These are phyloP conservation scores for Coemansia javaensis DNA, from an alignment of 192 early-diverging fungal species.

Conservation along the genomic window DNA sequence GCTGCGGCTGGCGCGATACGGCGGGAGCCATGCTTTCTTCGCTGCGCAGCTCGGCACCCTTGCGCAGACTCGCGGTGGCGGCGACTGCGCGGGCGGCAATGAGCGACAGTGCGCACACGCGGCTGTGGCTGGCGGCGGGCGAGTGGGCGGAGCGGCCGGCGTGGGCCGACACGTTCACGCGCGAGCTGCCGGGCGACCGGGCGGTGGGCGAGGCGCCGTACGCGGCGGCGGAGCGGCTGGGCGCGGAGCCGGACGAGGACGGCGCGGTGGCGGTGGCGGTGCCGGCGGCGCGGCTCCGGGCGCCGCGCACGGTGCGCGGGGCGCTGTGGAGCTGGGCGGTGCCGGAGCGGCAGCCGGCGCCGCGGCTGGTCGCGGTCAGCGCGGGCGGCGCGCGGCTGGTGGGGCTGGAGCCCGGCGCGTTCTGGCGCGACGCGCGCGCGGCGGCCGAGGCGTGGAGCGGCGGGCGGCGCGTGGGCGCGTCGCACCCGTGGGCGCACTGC, in stretches of 20 bases:
- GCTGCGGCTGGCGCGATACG: too few species aligned
- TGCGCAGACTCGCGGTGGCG: too few species aligned
- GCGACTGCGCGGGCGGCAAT: background rate
- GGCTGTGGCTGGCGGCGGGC: background rate
- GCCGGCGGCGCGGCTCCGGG: constrained; percentile 7
- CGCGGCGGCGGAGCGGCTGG: background rate
- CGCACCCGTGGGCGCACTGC: constrained; percentile 62
- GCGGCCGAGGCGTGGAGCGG: constrained; percentile 45
- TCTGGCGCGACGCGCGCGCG: constrained; percentile 10
- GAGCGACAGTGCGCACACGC: background rate
- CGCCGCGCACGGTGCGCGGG: constrained; percentile 14
- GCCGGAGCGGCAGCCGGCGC: constrained; percentile 3
- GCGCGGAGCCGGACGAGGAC: background rate
- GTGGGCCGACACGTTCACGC: constrained; percentile 21
- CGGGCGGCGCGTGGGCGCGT: constrained; percentile 35
- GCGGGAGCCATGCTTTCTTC: too few species aligned
- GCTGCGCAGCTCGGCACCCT: too few species aligned
- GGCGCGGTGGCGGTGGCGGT: background rate
- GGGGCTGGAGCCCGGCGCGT: constrained; percentile 2
- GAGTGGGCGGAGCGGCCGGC: constrained; percentile 1
- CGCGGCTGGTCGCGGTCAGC: constrained; percentile 27
- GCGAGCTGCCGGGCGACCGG: constrained; percentile 27
- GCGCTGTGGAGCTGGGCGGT: constrained; percentile 41
- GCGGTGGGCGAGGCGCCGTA: constrained; percentile 8
- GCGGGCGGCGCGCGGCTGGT: constrained; percentile 11